Evolutionary conservation across 495 filamentous ascomycete genomes (phyloP), one percentile per base, ranked within the genome.

Genomic region (Penicillium cinerascens): DNA sequence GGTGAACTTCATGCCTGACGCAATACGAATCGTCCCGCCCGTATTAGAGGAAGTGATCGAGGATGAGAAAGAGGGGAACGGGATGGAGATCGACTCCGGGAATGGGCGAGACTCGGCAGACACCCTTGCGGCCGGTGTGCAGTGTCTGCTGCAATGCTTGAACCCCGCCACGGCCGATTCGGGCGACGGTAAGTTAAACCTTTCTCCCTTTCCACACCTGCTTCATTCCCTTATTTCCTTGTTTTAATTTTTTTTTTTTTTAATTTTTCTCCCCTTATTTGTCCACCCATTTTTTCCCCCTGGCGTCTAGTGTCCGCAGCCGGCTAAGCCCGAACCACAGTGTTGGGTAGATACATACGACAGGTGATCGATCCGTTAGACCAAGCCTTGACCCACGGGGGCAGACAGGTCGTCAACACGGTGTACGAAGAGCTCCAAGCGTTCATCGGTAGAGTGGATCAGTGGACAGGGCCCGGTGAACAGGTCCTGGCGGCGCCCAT

Each of bases 1-100:
- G 17, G 82, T 87, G 20, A 79, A 91, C 58, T 73, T 96, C 66
- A 85, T 85, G 59, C 69, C 74, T 0, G 82, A 87, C 44, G 84
- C 86, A n/a, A 70, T 78, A 10, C 73, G 74, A 18, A 81, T 95
- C 42, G 82, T 88, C 10, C 67, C 67, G 21, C 68, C 72, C 9
- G 74, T 84, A 38, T 58, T 92, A 36, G 78, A 82, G 46, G 77
- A 87, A 29, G 61, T 76, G 13, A n/a, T 44, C n/a, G 49, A 39
- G 7, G 75, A 76, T 6, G 29, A 51, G 11, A 74, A 79, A 35
- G 79, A 82, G 50, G 77, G 69, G 13, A 82, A 86, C 52, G 76
- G 73, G 35, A 93, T 92, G 89, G 88, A 92, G 36, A 66, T 83
- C 25, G 84, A 87, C 49, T 73, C 73, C 11, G 68, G 65, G 22